These are phyloP conservation scores for Atkinsonella texensis DNA, from an alignment of 2,329 filamentous ascomycete species.

Conservation along the genomic window DNA sequence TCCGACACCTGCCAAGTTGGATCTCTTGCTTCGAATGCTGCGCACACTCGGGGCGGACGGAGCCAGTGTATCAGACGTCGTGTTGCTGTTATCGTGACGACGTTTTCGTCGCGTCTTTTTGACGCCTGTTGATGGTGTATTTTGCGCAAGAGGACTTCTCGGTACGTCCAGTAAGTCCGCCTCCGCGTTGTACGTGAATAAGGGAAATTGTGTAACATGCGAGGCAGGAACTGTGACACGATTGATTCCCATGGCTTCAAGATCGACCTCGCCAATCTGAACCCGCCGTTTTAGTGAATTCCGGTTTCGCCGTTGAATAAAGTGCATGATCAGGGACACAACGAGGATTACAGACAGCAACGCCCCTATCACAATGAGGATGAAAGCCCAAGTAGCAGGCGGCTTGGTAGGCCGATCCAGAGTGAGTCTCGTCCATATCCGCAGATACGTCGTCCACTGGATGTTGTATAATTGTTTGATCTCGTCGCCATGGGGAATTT, in stretches of 20 bases:
- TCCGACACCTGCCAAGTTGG: slow-evolving; percentile 21
- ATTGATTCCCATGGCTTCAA: slow-evolving; percentile 78
- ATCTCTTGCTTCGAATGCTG: slow-evolving; percentile 26
- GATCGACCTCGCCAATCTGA: slow-evolving; percentile 65
- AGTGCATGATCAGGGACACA: slow-evolving; percentile 64
- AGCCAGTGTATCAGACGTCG: slow-evolving; percentile 15
- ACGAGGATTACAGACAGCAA: slow-evolving; percentile 54
- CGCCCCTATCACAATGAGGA: slow-evolving; percentile 58
- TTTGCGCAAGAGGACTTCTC: slow-evolving; percentile 14
- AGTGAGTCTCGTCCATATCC: slow-evolving; percentile 45
- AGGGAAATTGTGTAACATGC: slow-evolving; percentile 60
- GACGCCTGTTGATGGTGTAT: slow-evolving; percentile 15
- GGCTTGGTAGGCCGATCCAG: slow-evolving; percentile 37
- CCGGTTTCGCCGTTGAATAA: slow-evolving; percentile 61
- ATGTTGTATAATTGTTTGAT: slow-evolving; percentile 43
- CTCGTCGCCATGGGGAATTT: slow-evolving; percentile 45
- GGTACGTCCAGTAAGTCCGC: slow-evolving; percentile 29
- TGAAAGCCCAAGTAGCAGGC: slow-evolving; percentile 72
- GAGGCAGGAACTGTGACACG: slow-evolving; percentile 63
- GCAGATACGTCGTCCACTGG: slow-evolving; percentile 45
- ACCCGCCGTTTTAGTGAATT: slow-evolving; percentile 57
- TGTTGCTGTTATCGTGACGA: slow-evolving; percentile 17
- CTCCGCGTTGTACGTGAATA: slow-evolving; percentile 62
- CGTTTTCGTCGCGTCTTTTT: slow-evolving; percentile 20
- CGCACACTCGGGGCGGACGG: slow-evolving; percentile 11